Conservation (phyloP, 2,329 filamentous ascomycete genomes). For the Alternaria arbusti region DNA sequence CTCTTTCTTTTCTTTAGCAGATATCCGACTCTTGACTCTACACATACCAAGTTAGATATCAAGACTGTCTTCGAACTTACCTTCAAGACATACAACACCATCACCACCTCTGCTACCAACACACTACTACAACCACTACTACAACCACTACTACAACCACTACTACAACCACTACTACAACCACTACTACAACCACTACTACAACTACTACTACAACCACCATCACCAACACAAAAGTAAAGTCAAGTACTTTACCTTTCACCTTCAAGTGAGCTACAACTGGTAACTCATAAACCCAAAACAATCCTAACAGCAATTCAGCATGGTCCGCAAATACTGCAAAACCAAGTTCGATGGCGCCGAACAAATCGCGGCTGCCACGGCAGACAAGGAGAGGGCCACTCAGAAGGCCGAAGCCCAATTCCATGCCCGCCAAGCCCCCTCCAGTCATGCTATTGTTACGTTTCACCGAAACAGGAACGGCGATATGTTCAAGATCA, state of each 20-base stretch:
- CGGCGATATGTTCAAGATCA: neutral
- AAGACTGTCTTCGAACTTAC: neutral
- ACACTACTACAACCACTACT: neutral
- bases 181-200: neutral
- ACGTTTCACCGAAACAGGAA: neutral
- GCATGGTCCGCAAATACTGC: slow-evolving; percentile 2
- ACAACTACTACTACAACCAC: too few relatives aligned
- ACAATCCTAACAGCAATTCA: neutral
- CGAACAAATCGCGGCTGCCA: neutral
- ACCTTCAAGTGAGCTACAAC: neutral
- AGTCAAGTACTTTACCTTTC: neutral
- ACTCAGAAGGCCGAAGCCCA: neutral
- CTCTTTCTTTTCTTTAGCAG: neutral
- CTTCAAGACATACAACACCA: neutral
- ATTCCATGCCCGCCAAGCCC: neutral
- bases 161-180: neutral
- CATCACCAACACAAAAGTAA: neutral
- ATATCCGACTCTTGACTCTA: neutral
- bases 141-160: neutral
- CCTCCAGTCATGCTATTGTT: neutral
- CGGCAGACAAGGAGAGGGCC: neutral
- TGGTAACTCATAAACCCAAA: neutral
- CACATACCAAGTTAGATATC: neutral
- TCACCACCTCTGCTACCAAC: neutral
- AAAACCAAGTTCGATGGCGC: neutral